Base-by-base conservation (phyloP, 164 flowering plant species). In the Magnolia officinalis region DNA sequence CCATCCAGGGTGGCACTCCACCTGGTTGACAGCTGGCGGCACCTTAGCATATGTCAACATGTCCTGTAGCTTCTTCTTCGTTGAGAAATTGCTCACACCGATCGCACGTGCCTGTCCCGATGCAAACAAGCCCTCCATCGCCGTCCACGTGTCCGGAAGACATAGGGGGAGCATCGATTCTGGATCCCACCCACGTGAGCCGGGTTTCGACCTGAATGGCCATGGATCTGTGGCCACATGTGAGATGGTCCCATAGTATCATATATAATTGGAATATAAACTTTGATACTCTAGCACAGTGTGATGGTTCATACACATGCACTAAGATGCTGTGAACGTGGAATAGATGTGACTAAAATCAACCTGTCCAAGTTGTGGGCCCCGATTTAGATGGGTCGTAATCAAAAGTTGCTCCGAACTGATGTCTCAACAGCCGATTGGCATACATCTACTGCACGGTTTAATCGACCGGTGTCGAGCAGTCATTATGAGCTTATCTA, bases 1-100 rank as follows among this genome's bases (percentile, higher is more conserved):
- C 93, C 93, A 90, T 1, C 74, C 84, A 16, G 87, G 90, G 65
- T 90, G 91, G 79, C 94, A 88, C 73, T 90, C 92, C 16, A 90
- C 95, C 75, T 89, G 92, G 66, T 86, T 87, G 0, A 90, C 91
- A 8, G 95, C 89, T 65, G 94, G 94, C 0, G 86, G 80, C 14
- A 90, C 84, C 76, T 81, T 83, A 13, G 91, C 88, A 67, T 26
- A 70, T 21, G 37, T 37, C 10, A 89, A 75, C 70, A 90, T 76
- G 71, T 87, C 88, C 66, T 83, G 74, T 55, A 89, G 86, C 86
- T 88, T 88, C n/a, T n/a, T n/a, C 87, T 88, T 85, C 0, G 89
- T 80, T 10, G 88, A 86, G 82, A 88, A 91, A 79, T 91, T 91
- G 86, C 91, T 89, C 64, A 89, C 90, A 9, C 93, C 92, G 69